Conservation (phyloP, 768 basidiomycete species). For the Termitomyces sp. region DNA sequence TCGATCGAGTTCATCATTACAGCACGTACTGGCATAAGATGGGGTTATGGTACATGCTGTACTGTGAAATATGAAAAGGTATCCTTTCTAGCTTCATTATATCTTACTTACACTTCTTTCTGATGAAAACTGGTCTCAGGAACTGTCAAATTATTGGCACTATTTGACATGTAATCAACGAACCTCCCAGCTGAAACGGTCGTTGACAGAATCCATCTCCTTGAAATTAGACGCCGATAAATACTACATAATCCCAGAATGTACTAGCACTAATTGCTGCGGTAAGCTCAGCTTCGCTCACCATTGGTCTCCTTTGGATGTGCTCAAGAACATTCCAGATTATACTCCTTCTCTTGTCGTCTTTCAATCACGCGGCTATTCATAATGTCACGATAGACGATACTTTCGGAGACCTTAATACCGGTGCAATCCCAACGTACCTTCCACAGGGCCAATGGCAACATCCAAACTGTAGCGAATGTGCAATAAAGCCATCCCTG, state of each 20-base stretch:
- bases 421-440: slow-evolving; percentile 13
- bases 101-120: neutral
- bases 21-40: no score
- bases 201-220: neutral
- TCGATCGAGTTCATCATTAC: no score
- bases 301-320: neutral
- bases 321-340: neutral
- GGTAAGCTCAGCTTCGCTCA: neutral
- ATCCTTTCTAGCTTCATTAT: neutral
- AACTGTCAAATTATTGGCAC: neutral
- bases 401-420: slow-evolving; percentile 15
- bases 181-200: neutral
- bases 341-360: neutral
- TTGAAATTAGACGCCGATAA: neutral
- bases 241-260: neutral
- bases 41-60: no score
- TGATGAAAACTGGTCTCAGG: neutral
- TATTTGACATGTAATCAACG: neutral
- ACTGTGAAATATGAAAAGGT: neutral
- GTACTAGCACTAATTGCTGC: neutral
- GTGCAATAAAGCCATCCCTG: slow-evolving; percentile 11
- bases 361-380: neutral
- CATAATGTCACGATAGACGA: slow-evolving; percentile 20
- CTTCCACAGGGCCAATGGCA: slow-evolving; percentile 15
- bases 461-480: slow-evolving; percentile 8